phyloP scores from a whole-genome alignment of 768 basidiomycete species.

The Lactarius sp. region DNA sequence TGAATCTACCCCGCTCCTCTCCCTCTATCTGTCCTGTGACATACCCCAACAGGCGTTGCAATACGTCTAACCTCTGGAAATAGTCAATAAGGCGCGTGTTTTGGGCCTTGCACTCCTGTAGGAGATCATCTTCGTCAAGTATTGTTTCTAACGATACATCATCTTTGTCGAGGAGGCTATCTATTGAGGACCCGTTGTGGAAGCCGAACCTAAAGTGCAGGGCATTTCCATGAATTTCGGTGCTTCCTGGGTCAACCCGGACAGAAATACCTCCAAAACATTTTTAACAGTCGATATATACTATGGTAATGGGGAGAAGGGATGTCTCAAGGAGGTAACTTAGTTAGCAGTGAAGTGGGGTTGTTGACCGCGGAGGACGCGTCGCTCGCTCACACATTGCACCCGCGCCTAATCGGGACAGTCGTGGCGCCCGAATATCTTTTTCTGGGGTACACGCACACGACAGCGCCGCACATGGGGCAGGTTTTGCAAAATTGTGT shows the following conservation, averaged over 20 bases:
- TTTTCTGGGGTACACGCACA: not conserved
- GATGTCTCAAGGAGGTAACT: not conserved
- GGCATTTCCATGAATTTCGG: not conserved
- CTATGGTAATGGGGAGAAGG: not conserved
- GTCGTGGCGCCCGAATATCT: constrained; percentile 6
- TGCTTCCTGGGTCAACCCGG: not conserved
- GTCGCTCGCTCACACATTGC: not conserved
- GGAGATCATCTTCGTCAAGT: constrained; percentile 87
- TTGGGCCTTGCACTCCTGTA: constrained; percentile 94
- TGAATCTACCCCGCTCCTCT: constrained; percentile 73
- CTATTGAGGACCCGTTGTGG: constrained; percentile 83
- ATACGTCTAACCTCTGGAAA: constrained; percentile 74
- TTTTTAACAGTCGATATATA: constrained; percentile 2
- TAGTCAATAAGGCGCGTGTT: constrained; percentile 87
- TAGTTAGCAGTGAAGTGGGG: not conserved
- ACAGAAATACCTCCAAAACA: constrained; percentile 26
- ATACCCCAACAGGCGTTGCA: constrained; percentile 77
- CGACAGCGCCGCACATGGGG: not conserved
- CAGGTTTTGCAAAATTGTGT: not conserved
- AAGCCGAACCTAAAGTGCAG: constrained; percentile 69
- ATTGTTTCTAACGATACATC: constrained; percentile 87
- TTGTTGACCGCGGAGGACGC: constrained; percentile 2
- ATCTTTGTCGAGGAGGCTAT: constrained; percentile 86
- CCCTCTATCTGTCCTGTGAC: constrained; percentile 83
- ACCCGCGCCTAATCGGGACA: not conserved